Percentiles rank a stretch among this genome's conserved stretches.
Conservation (phyloP, 345 rosid species). For the Eucalyptus sp. region DNA sequence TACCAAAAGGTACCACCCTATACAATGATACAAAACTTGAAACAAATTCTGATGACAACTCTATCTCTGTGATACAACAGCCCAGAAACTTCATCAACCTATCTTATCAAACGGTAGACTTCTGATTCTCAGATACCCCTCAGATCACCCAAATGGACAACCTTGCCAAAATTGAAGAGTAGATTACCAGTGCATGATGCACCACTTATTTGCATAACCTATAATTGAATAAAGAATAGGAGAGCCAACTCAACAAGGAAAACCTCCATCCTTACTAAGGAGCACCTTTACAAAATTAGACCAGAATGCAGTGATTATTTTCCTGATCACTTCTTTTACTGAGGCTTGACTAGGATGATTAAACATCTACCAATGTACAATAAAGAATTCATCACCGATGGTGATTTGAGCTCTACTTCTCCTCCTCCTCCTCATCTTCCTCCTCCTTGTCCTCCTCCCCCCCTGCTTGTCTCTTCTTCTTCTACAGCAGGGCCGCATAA, state of each 20-base stretch:
- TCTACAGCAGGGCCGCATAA: background rate
- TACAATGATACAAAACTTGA: background rate
- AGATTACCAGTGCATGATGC: background rate
- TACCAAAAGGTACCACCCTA: background rate
- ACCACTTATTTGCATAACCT: background rate
- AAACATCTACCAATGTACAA: background rate
- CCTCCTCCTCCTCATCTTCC: background rate
- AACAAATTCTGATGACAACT: background rate
- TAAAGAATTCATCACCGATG: background rate
- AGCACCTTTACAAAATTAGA: background rate
- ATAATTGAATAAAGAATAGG: background rate
- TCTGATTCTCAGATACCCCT: background rate
- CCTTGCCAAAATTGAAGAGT: background rate
- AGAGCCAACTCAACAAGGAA: background rate
- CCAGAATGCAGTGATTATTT: background rate
- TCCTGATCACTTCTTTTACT: background rate
- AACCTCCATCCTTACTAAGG: background rate
- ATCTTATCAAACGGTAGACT: background rate
- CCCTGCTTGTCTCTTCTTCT: background rate
- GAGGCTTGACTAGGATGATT: background rate
- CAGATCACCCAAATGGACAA: background rate
- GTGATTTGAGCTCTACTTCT: background rate
- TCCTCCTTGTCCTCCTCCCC: background rate
- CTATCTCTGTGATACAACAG: background rate
- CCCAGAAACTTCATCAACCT: background rate